Evolutionary conservation across 2,329 filamentous ascomycete genomes (phyloP), one percentile per base, ranked within the genome.

Genomic region (Sporothrix sp.): DNA sequence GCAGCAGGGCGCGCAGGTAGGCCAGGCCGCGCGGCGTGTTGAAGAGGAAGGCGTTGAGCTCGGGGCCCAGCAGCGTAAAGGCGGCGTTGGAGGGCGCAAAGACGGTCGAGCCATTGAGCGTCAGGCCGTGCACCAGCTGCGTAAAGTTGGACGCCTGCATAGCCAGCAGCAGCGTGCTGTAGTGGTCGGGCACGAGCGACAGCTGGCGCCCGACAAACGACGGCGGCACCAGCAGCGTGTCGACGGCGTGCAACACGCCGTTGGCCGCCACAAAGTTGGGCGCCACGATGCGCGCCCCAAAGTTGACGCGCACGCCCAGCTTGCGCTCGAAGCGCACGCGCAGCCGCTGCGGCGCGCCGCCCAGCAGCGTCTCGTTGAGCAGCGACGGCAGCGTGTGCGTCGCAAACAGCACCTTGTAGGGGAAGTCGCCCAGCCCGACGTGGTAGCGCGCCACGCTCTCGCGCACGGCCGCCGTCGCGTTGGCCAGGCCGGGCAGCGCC

Each of bases 41-140:
- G 74, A 96, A 96, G 4, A 96, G 73, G 74, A 95, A 96, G 20
- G 82, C 85, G 62, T 91, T 94, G 59, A 84, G 78, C 50, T 65
- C 72, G 1, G 78, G 75, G 0, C 88, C 87, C 1, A 96, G 81
- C 57, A 78, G 78, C 59, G 75, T 63, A 70, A 91, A 95, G n/a
- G 89, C 90, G 4, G 67, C 69, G 73, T 96, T 95, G 40, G 76
- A 79, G 0, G 90, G 89, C 0, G 85, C 85, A 60, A 95, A 94
- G 54, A 93, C 63, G 3, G 89, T 95, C 35, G 81, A 80, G 32
- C 87, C 87, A 2, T 71, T 65, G 32, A 69, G 69, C 16, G 65
- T 60, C 57, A 74, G 70, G 58, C 76, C 71, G 49, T 83, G 71
- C 52, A 84, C 68, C 45, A 73, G 74, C 11, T 81, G 68, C 50